phyloP scores from a whole-genome alignment of 192 early-diverging fungal species.

The Podila epicladia region DNA sequence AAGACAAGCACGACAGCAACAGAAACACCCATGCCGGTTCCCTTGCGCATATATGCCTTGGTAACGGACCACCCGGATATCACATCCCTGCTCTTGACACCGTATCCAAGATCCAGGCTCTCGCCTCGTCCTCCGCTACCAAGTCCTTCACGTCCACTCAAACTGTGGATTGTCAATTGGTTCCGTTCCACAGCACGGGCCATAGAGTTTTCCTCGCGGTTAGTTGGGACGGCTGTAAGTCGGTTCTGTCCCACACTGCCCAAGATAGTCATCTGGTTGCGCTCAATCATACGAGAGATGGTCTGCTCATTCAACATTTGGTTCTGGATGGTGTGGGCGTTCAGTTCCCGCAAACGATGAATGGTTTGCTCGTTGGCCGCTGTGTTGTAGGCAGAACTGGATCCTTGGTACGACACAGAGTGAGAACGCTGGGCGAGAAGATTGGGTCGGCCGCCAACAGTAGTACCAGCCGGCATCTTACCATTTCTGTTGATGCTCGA shows the following conservation, averaged over 20 bases:
- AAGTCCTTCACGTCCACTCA: conserved; percentile 59
- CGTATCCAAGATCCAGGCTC: conserved; percentile 41
- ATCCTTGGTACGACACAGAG: conserved; percentile 24
- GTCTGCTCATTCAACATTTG: conserved; percentile 72
- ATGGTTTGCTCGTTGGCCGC: conserved; percentile 59
- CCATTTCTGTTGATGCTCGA: conserved; percentile 8
- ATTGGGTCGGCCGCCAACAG: conserved; percentile 28
- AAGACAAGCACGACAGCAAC: conserved; percentile 61
- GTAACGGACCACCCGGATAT: conserved; percentile 41
- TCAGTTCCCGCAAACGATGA: conserved; percentile 61
- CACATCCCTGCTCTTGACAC: conserved; percentile 42
- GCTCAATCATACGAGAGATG: conserved; percentile 78
- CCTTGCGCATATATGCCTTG: conserved; percentile 51
- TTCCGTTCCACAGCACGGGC: conserved; percentile 75
- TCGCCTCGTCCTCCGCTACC: conserved; percentile 50
- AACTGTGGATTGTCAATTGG: conserved; percentile 76
- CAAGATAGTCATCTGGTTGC: conserved; percentile 68
- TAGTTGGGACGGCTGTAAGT: conserved; percentile 30
- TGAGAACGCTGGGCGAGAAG: conserved; percentile 38
- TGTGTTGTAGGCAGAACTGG: conserved; percentile 16
- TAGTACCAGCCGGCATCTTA: conserved; percentile 1
- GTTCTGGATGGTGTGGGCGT: conserved; percentile 64
- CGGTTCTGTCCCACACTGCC: conserved; percentile 55
- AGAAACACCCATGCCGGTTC: conserved; percentile 59
- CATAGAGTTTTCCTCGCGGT: conserved; percentile 63